Evolutionary conservation across 2,329 filamentous ascomycete species (phyloP).

Genomic region (Microcyclospora pomicola): DNA sequence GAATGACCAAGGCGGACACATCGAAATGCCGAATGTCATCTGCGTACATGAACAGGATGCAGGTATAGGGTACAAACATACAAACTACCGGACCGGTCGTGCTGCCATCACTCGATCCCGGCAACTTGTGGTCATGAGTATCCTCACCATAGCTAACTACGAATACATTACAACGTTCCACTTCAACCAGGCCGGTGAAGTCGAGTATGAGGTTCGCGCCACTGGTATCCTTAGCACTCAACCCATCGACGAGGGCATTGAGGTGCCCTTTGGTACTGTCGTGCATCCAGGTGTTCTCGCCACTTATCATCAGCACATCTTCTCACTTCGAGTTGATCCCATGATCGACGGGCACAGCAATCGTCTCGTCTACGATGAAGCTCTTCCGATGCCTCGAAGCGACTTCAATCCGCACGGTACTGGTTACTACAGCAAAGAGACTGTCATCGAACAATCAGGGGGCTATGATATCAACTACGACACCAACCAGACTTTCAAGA

Average conservation of each 20-base stretch:
- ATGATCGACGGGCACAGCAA: slow-evolving; percentile 34
- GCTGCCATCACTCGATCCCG: slow-evolving; percentile 50
- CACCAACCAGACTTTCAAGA: slow-evolving; percentile 36
- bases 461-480: slow-evolving; percentile 36
- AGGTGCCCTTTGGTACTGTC: slow-evolving; percentile 53
- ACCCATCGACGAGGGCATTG: slow-evolving; percentile 50
- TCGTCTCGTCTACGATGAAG: slow-evolving; percentile 38
- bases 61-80: slow-evolving; percentile 58
- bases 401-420: slow-evolving; percentile 43
- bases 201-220: slow-evolving; percentile 53
- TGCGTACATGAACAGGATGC: slow-evolving; percentile 59
- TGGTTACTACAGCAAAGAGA: slow-evolving; percentile 35
- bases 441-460: slow-evolving; percentile 33
- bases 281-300: slow-evolving; percentile 58
- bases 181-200: slow-evolving; percentile 56
- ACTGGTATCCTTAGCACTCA: slow-evolving; percentile 55
- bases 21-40: slow-evolving; percentile 50
- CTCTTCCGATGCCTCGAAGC: slow-evolving; percentile 43
- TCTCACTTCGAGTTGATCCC: slow-evolving; percentile 39
- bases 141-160: slow-evolving; percentile 56
- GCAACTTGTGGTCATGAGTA: slow-evolving; percentile 54
- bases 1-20: slow-evolving; percentile 40
- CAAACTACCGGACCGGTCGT: slow-evolving; percentile 52
- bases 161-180: slow-evolving; percentile 61
- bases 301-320: slow-evolving; percentile 63